Evolutionary conservation across 768 basidiomycete species (phyloP).

Genomic region (Xerocomellus amylosporus): DNA sequence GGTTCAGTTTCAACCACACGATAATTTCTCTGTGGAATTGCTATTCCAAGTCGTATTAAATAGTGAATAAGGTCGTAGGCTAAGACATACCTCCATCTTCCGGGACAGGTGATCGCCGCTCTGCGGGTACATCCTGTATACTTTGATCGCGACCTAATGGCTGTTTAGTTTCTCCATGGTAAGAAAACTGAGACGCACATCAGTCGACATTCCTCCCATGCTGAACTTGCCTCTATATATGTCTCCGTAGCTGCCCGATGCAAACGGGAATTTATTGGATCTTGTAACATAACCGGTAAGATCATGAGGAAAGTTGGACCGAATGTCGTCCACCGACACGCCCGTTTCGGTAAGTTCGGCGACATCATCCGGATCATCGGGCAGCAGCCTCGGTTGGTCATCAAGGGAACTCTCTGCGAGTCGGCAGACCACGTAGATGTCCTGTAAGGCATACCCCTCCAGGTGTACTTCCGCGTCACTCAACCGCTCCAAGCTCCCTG

Average conservation of each 20-base stretch:
- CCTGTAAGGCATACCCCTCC: conserved; percentile 9
- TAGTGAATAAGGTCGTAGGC: too few relatives aligned
- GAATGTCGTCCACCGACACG: neutral
- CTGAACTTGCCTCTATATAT: neutral
- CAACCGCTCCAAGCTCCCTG: conserved; percentile 23
- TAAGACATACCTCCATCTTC: neutral
- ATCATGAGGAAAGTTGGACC: neutral
- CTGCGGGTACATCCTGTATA: neutral
- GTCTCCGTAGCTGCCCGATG: neutral
- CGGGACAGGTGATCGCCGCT: neutral
- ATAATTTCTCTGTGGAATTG: neutral
- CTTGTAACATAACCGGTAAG: neutral
- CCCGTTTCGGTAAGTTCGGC: conserved; percentile 12
- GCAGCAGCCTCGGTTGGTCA: neutral
- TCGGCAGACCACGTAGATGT: conserved; percentile 10
- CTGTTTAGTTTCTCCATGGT: neutral
- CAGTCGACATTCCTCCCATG: neutral
- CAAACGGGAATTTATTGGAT: neutral
- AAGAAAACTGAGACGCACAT: neutral
- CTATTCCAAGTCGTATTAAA: neutral
- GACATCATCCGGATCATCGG: conserved; percentile 6
- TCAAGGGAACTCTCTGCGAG: neutral
- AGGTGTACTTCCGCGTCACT: conserved; percentile 9
- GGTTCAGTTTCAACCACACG: neutral
- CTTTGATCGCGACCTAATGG: neutral